phyloP scores from a whole-genome alignment of 306 rosid species.

The Begonia peltatifolia region DNA sequence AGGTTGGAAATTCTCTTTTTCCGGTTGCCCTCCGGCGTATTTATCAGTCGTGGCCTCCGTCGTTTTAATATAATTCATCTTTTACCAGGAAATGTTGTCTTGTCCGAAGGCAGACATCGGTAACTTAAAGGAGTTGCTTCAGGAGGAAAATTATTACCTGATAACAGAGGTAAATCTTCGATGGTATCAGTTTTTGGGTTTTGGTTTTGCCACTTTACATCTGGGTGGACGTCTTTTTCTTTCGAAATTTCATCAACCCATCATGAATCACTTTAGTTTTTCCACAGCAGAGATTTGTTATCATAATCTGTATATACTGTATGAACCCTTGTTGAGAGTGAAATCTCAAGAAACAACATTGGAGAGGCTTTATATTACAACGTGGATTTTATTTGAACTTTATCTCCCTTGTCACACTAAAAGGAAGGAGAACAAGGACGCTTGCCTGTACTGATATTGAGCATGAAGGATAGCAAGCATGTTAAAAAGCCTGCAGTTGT shows the following conservation, averaged over 20 bases:
- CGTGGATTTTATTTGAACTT: background rate
- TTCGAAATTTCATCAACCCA: too few relatives aligned
- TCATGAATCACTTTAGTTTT: too few relatives aligned
- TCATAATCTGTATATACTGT: too few relatives aligned
- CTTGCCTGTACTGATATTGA: constrained; percentile 61
- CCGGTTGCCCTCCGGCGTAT: background rate
- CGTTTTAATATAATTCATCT: background rate
- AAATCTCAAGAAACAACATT: too few relatives aligned
- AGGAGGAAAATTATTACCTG: constrained; percentile 62
- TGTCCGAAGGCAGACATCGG: constrained; percentile 37
- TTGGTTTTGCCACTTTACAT: too few relatives aligned
- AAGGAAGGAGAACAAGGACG: constrained; percentile 91
- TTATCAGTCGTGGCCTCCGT: background rate
- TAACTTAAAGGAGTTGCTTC: constrained; percentile 36
- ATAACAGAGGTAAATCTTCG: constrained; percentile 35
- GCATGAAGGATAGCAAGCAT: constrained; percentile 40
- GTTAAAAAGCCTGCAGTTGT: constrained; percentile 59
- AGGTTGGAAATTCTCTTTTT: constrained; percentile 23
- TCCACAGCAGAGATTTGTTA: too few relatives aligned
- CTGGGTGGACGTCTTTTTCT: too few relatives aligned
- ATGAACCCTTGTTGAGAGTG: too few relatives aligned
- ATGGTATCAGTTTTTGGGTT: too few relatives aligned
- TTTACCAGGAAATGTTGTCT: constrained; percentile 34
- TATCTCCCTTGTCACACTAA: constrained; percentile 1
- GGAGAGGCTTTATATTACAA: too few relatives aligned